These are phyloP conservation scores for Solanum arcanum DNA, from an alignment of 257 asterid species.

Conservation along the genomic window DNA sequence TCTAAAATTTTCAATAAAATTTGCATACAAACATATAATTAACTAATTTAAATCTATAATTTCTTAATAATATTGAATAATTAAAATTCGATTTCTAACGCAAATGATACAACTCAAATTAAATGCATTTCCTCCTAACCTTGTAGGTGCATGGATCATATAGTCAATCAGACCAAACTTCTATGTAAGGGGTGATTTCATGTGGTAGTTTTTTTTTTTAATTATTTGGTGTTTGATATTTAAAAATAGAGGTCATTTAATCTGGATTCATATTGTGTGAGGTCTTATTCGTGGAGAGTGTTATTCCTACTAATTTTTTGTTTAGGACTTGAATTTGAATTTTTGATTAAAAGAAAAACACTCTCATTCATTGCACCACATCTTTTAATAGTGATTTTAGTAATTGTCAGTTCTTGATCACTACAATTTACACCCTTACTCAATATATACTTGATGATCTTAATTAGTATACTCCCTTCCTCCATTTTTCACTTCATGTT, in stretches of 20 bases:
- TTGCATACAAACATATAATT: too few species aligned
- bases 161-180: neutral
- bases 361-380: neutral
- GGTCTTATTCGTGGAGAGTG: neutral
- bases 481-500: neutral
- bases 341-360: too few species aligned
- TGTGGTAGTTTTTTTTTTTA: too few species aligned
- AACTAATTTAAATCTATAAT: neutral
- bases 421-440: neutral
- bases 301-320: too few species aligned
- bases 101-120: neutral
- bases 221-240: too few species aligned
- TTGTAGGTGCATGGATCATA: neutral
- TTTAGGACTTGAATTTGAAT: neutral
- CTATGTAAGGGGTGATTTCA: neutral
- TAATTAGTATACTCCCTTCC: neutral
- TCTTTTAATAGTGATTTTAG: neutral
- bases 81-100: neutral
- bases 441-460: neutral
- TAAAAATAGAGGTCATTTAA: neutral
- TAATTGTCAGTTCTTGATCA: neutral
- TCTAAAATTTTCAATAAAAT: too few species aligned
- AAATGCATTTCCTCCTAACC: neutral
- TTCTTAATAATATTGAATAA: neutral
- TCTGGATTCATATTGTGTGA: too few species aligned